Percentiles rank a stretch among this genome's conserved stretches.
Evolutionary conservation across 2,329 filamentous ascomycete genomes (phyloP).

Genomic region (Ophiocordyceps camponoti-leonardi): DNA sequence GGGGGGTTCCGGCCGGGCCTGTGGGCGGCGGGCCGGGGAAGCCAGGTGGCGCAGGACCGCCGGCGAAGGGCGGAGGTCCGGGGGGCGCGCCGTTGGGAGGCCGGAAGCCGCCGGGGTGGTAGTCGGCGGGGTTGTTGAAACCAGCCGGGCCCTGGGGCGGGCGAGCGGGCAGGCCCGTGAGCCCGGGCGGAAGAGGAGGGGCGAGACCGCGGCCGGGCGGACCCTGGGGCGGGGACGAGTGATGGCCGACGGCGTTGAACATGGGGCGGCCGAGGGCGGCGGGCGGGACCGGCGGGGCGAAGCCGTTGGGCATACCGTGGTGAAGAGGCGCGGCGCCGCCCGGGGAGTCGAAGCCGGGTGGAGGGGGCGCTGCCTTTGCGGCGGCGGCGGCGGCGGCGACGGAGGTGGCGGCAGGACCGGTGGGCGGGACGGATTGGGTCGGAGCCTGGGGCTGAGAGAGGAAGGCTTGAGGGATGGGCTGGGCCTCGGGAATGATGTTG

Average conservation of each 20-base stretch:
- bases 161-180: slow-evolving; percentile 31
- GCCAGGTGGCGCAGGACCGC: slow-evolving; percentile 19
- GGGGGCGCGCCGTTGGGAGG: slow-evolving; percentile 20
- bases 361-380: slow-evolving; percentile 5
- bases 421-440: not conserved
- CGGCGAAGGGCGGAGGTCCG: slow-evolving; percentile 20
- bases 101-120: slow-evolving; percentile 25
- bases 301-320: slow-evolving; percentile 18
- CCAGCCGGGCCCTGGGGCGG: slow-evolving; percentile 28
- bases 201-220: slow-evolving; percentile 12
- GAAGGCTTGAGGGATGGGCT: slow-evolving; percentile 59
- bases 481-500: slow-evolving; percentile 70
- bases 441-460: slow-evolving; percentile 20
- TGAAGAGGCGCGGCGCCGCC: slow-evolving; percentile 12
- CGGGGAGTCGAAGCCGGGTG: slow-evolving; percentile 19
- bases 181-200: slow-evolving; percentile 26
- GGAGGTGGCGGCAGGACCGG: not conserved
- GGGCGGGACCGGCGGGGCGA: slow-evolving; percentile 13
- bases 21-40: slow-evolving; percentile 19
- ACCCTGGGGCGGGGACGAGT: slow-evolving; percentile 6
- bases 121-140: slow-evolving; percentile 29
- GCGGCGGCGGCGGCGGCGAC: slow-evolving; percentile 8
- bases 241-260: slow-evolving; percentile 12
- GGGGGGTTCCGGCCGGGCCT: slow-evolving; percentile 14
- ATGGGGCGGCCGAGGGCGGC: slow-evolving; percentile 7